Percentiles rank a stretch among this genome's conserved stretches.
phyloP scores from a whole-genome alignment of 345 rosid genomes.

The Syzygium jambos region DNA sequence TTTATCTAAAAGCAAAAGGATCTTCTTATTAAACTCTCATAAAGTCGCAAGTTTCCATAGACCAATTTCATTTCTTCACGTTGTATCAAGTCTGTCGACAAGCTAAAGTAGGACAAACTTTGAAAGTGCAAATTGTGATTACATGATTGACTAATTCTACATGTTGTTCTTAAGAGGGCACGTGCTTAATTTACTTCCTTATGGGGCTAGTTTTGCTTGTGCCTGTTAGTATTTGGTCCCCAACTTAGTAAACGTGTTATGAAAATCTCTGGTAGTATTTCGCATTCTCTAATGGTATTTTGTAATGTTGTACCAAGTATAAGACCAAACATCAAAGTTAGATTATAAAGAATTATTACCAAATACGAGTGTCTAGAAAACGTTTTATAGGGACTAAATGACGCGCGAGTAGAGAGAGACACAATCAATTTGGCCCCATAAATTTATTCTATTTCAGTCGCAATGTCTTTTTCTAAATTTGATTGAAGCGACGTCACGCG shows the following conservation, averaged over 20 bases:
- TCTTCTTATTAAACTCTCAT: neutral
- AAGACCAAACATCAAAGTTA: neutral
- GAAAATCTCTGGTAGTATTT: neutral
- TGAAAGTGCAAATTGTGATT: neutral
- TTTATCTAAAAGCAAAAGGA: neutral
- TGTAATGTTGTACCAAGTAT: neutral
- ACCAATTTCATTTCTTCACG: neutral
- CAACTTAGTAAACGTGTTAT: neutral
- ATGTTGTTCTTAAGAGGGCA: neutral
- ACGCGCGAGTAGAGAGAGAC: too few relatives aligned
- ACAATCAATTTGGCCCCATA: neutral
- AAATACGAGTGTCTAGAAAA: neutral
- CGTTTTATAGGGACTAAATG: neutral
- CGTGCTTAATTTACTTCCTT: neutral
- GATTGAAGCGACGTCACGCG: fast-evolving
- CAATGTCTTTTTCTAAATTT: neutral
- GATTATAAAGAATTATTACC: neutral
- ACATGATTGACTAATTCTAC: neutral
- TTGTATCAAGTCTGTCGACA: neutral
- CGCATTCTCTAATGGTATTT: neutral
- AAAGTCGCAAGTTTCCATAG: neutral
- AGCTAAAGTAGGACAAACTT: neutral
- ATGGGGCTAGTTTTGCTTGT: neutral
- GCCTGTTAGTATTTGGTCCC: neutral
- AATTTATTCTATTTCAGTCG: neutral